phyloP scores from a whole-genome alignment of 2,329 filamentous ascomycete species.

The Xylariaceae sp. region DNA sequence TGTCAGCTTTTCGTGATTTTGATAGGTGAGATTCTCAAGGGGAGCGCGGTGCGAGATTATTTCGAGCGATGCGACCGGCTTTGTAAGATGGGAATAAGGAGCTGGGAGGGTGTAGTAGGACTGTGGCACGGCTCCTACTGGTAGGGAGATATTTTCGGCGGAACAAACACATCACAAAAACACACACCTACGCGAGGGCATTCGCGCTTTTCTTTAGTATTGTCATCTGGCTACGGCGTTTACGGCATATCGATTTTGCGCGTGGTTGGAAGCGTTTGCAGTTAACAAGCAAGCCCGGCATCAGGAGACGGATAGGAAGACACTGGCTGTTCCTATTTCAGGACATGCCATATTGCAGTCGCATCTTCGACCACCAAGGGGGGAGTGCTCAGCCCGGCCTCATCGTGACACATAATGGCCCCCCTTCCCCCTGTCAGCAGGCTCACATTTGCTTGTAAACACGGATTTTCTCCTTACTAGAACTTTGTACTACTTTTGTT shows the following conservation, averaged over 20 bases:
- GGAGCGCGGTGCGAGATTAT: not conserved
- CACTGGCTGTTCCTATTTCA: not conserved
- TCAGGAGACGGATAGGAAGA: not conserved
- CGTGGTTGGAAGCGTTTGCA: constrained; percentile 2
- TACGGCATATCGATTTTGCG: not conserved
- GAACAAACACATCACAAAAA: not conserved
- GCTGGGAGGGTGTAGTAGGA: not conserved
- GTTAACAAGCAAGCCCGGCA: not conserved
- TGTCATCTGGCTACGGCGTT: constrained; percentile 15
- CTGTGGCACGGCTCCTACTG: not conserved
- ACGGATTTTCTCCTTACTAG: not conserved
- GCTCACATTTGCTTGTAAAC: not conserved
- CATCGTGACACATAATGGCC: not conserved
- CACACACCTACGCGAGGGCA: constrained; percentile 9
- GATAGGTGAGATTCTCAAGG: not conserved
- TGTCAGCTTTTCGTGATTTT: constrained; percentile 72
- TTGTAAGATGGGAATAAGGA: not conserved
- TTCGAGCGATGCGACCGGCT: not conserved
- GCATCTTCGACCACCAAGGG: not conserved
- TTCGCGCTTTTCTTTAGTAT: constrained; percentile 17
- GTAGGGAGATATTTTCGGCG: not conserved
- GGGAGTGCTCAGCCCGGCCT: not conserved
- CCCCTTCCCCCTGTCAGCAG: not conserved
- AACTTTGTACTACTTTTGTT: not conserved
- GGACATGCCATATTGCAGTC: not conserved